These are phyloP conservation scores for Poa annua DNA, from an alignment of 176 grass and related monocot genomes.

Conservation along the genomic window DNA sequence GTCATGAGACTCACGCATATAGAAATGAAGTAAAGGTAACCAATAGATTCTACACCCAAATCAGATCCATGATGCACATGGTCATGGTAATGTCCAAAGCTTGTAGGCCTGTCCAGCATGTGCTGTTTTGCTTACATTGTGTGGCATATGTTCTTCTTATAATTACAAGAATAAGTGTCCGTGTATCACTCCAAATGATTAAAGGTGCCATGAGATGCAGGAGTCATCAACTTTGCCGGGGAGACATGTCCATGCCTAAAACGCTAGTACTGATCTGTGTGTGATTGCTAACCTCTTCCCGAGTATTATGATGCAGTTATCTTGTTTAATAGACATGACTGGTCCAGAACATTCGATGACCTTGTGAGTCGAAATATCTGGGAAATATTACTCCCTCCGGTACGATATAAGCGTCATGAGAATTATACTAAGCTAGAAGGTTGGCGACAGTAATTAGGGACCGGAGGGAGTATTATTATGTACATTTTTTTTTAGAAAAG, in stretches of 20 bases:
- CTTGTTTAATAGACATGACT: neutral
- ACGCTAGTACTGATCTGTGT: neutral
- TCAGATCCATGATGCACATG: neutral
- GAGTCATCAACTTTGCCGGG: neutral
- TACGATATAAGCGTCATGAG: no score
- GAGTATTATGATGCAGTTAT: neutral
- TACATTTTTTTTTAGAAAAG: neutral
- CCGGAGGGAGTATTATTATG: no score
- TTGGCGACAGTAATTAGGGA: no score
- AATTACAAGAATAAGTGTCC: neutral
- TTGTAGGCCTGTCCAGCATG: neutral
- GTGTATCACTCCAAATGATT: slow-evolving; percentile 10
- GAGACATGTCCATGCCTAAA: no score
- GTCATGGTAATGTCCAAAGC: slow-evolving; percentile 1
- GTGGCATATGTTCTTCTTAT: neutral
- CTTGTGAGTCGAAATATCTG: neutral
- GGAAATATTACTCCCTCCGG: no score
- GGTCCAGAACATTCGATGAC: neutral
- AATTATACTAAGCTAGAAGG: no score
- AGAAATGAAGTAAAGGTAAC: neutral
- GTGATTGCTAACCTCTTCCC: neutral
- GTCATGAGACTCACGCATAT: neutral
- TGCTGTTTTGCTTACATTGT: neutral
- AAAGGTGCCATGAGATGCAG: neutral
- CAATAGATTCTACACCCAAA: neutral